phyloP scores from a whole-genome alignment of 441 rosid genomes.

The Eutrema salsugineum region DNA sequence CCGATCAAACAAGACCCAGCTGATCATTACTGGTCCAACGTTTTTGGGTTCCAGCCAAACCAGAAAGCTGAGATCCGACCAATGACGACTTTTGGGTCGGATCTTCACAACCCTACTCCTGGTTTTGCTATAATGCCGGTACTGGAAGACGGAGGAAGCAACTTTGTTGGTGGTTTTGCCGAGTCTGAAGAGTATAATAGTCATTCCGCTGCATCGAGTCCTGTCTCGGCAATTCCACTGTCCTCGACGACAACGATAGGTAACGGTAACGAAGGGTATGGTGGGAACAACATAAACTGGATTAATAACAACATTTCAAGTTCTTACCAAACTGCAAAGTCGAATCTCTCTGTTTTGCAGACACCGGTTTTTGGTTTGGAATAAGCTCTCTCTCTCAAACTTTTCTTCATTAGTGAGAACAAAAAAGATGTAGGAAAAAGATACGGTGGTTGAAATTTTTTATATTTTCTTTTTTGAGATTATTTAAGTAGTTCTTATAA shows the following conservation, averaged over 20 bases:
- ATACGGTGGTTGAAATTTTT: not conserved
- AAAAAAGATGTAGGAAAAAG: not conserved
- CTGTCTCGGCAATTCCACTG: constrained; percentile 37
- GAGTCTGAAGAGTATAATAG: constrained; percentile 34
- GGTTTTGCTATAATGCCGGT: constrained; percentile 32
- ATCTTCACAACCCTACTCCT: constrained; percentile 25
- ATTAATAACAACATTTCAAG: constrained; percentile 43
- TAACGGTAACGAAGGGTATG: constrained; percentile 38
- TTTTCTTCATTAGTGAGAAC: not conserved
- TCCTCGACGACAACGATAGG: constrained; percentile 23
- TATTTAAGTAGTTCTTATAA: not conserved
- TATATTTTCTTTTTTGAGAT: constrained; percentile 9
- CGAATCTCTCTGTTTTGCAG: constrained; percentile 67
- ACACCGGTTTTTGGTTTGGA: constrained; percentile 88
- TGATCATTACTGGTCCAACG: constrained; percentile 60
- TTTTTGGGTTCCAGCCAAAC: constrained; percentile 36
- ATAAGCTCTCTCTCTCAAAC: constrained; percentile 41
- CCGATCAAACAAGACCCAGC: constrained; percentile 64
- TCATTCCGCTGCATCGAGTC: constrained; percentile 22
- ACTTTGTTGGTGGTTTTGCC: constrained; percentile 30
- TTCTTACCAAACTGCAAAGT: constrained; percentile 58
- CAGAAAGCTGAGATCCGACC: constrained; percentile 7
- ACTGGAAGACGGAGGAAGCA: constrained; percentile 32
- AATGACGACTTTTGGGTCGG: constrained; percentile 20
- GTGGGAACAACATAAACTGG: constrained; percentile 42